Evolutionary conservation across 1,139 yeast species (phyloP).

Genomic region (Pichia sorboxylosa): DNA sequence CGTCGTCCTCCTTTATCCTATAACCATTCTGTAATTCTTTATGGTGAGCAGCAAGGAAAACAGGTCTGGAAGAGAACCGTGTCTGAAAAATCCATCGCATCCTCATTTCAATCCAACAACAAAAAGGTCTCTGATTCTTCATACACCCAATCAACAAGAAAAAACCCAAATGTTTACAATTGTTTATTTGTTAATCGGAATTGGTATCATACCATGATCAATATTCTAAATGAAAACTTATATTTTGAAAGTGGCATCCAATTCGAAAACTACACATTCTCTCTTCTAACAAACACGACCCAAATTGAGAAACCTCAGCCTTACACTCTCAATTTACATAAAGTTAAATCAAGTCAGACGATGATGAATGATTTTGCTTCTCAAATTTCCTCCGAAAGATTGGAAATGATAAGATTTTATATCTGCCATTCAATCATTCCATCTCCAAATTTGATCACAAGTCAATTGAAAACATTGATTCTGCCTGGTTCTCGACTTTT

Average conservation of each 20-base stretch:
- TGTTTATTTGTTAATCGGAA: conserved; percentile 59
- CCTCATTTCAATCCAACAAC: not conserved
- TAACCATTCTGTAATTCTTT: conserved; percentile 45
- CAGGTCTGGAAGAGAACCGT: conserved; percentile 33
- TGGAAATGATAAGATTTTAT: conserved; percentile 67
- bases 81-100: conserved; percentile 3
- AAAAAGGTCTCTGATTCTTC: conserved; percentile 1
- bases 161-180: conserved; percentile 30
- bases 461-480: conserved; percentile 41
- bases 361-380: conserved; percentile 31
- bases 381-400: conserved; percentile 32
- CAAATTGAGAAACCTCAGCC: conserved; percentile 9
- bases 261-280: conserved; percentile 23
- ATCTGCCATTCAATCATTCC: conserved; percentile 72
- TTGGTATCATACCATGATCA: conserved; percentile 49
- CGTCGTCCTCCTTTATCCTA: conserved; percentile 58
- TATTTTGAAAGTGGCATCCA: conserved; percentile 39
- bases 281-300: conserved; percentile 1
- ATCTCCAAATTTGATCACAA: conserved; percentile 29
- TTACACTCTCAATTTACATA: conserved; percentile 38
- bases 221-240: conserved; percentile 43
- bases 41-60: conserved; percentile 44
- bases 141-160: conserved; percentile 2
- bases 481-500: conserved; percentile 67
- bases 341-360: conserved; percentile 32